Base-by-base conservation (phyloP, 352 stramenopile species). In the Globisporangium acanthophoron region DNA sequence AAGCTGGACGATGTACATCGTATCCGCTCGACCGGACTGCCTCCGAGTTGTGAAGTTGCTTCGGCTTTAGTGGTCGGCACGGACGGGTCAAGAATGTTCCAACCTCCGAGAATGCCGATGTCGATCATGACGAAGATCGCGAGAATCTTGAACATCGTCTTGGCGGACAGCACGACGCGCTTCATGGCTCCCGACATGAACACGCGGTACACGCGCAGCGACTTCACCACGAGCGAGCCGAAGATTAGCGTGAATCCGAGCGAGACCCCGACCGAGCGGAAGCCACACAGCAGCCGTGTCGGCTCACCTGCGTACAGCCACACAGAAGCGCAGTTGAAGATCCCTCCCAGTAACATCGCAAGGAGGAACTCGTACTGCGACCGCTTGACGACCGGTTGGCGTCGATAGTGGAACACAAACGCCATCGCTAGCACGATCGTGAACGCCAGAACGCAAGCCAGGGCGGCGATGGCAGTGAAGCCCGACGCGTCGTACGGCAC, bases 311-410 rank as follows among this genome's bases (percentile, higher is more conserved):
- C 75, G 39, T 85, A 86, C 0, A 76, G 33, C 2, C 82, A 46
- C 0, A 71, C 58, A 1, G 69, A 64, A 5, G 39, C 53, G 44
- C 73, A 87, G 56, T 88, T 73, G 31, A 82, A 51, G 18, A 87
- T 60, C 5, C 69, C 76, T 1, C 79, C 81, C 8, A 73, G 58
- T 3, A 91, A 44, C 63, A 89, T 74, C 9, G 75, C 58, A 18
- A 78, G 49, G 0, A 91, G 55, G 31, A 91, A 75, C 52, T 88
- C 73, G 54, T 70, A 87, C 61, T 91, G 81, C 0, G 78, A 88
- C 18, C 81, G 75, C 56, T 88, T 89, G 57, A 89, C 69, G 31
- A 86, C 71, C 1, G 78, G 73, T 16, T 61, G 56, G 0, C 77
- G 46, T 1, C 78, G 74, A 40, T 74, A 63, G 12, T 58, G 51